Evolutionary conservation across 2,329 filamentous ascomycete species (phyloP).

Genomic region (Aspergillus thermomutatus): DNA sequence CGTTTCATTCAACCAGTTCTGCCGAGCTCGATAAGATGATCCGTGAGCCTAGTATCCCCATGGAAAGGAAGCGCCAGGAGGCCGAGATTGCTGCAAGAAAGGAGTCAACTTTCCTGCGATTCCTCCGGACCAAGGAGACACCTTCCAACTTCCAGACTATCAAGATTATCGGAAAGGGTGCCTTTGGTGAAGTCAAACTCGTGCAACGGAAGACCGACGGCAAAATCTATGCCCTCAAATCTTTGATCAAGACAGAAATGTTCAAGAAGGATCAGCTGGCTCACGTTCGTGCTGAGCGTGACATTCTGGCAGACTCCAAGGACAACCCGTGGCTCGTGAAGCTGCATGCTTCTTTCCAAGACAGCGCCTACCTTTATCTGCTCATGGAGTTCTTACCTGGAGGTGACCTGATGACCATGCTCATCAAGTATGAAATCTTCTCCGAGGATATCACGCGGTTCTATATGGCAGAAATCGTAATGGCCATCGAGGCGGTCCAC

Average conservation of each 20-base stretch:
- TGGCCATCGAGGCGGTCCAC: constrained; percentile 98
- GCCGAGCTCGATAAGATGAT: constrained; percentile 88
- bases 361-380: constrained; percentile 94
- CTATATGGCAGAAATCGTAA: constrained; percentile 96
- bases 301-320: constrained; percentile 91
- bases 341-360: constrained; percentile 97
- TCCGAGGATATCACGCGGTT: constrained; percentile 98
- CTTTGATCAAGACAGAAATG: constrained; percentile 98
- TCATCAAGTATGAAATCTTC: constrained; percentile 99
- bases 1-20: constrained; percentile 56
- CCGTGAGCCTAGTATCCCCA: constrained; percentile 69
- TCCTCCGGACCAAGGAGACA: constrained; percentile 87
- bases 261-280: constrained; percentile 98
- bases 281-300: constrained; percentile 94
- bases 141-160: constrained; percentile 93
- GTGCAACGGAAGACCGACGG: constrained; percentile 95
- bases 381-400: constrained; percentile 99
- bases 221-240: constrained; percentile 98
- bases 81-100: constrained; percentile 80
- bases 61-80: constrained; percentile 76
- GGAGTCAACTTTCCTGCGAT: constrained; percentile 89
- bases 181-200: constrained; percentile 96
- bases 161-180: constrained; percentile 98
- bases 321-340: constrained; percentile 99
- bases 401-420: constrained; percentile 98